A percentile compares a stretch with the other conserved stretches of the same genome.
Evolutionary conservation across 2,329 filamentous ascomycete species (phyloP).

Genomic region (Fusarium tupiense): DNA sequence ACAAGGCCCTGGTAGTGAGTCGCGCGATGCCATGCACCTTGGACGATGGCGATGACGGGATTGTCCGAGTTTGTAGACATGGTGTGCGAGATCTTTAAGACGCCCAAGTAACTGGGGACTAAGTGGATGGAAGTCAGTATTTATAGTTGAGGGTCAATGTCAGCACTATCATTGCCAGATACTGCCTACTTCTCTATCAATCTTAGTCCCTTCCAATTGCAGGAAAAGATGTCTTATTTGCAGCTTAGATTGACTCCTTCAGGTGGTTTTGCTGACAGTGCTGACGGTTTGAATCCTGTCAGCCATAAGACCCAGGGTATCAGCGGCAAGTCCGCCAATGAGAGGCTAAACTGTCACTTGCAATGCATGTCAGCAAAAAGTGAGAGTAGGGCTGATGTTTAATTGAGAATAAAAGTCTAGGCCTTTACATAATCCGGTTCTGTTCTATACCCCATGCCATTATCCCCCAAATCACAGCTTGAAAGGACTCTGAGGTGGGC

Average conservation of each 20-base stretch:
- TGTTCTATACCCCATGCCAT: neutral
- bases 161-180: neutral
- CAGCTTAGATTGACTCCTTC: neutral
- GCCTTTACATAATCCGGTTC: too few relatives aligned
- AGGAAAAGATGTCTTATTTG: neutral
- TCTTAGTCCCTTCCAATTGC: fast-evolving
- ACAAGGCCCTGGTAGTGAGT: conserved; percentile 9
- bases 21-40: conserved; percentile 21
- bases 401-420: neutral
- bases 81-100: neutral
- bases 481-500: conserved; percentile 24
- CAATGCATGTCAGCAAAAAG: neutral
- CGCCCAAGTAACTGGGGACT: fast-evolving
- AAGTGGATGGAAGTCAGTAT: neutral
- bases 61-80: neutral
- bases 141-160: neutral
- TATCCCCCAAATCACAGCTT: neutral
- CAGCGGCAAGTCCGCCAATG: neutral
- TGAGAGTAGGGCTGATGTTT: neutral
- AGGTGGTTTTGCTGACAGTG: neutral
- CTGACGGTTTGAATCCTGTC: neutral
- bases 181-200: neutral
- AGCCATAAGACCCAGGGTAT: fast-evolving
- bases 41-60: conserved; percentile 5
- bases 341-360: neutral